Evolutionary conservation across 805 yeast genomes (phyloP), one percentile per base, ranked within the genome.

Genomic region (Torulaspora indica): DNA sequence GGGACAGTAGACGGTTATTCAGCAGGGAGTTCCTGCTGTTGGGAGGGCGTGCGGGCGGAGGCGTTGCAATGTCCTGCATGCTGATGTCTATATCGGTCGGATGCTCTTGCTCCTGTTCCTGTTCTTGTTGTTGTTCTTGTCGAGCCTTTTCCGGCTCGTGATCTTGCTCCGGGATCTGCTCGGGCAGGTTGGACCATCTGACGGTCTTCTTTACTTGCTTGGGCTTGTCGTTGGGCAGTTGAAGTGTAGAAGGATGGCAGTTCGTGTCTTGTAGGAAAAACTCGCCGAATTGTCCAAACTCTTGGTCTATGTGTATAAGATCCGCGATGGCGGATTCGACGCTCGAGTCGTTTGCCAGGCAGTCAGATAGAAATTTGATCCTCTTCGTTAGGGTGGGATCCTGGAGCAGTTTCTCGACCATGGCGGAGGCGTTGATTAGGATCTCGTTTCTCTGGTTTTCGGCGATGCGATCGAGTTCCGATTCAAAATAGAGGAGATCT

Each of bases 371-470:
- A 41, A 61, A 55, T 36, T 61, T 60, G 29, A 49, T 52, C 12
- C 59, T 40, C 10, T 40, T 40, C 10, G 52, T 39, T 22, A 68
- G 56, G 1, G 49, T 56, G 14, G 56, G 54, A 25, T 66, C 61
- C 12, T 58, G 52, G 8, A 67, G 47, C 55, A 71, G 56, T 42
- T 74, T 72, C 54, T 81, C 89, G 55, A 76, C 73, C 24, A 78
- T 61, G 4, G 77, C 62, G 0, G 84, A 75, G 1, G 86, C 74
- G 49, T 74, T 74, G 45, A 76, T 72, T 17, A 81, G 60, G 5
- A 82, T 69, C 29, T 81, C 81, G 40, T 68, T 72, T 32, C 80
- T 80, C 2, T 78, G 61, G 0, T 71, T 59, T 18, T 76, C 78
- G 27, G 70, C 72, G 28, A 82, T 59, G 24, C 71, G 56, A 1